These are phyloP conservation scores for Elsinoe arachidis DNA, from an alignment of 2,329 filamentous ascomycete genomes.

Conservation along the genomic window DNA sequence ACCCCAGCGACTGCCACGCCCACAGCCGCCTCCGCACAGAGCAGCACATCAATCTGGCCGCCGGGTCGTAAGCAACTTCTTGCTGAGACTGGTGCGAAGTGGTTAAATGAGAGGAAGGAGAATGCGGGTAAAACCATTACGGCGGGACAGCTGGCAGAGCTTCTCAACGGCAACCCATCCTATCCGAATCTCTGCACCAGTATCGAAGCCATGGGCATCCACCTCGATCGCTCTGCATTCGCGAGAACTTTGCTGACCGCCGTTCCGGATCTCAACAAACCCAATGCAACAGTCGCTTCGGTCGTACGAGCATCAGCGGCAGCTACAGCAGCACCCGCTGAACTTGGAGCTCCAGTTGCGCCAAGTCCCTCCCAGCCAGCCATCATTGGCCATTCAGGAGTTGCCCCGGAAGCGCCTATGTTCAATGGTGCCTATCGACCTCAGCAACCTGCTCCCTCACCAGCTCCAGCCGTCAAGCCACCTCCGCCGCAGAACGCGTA, in stretches of 20 bases:
- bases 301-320: background rate
- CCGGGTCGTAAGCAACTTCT: conserved; percentile 41
- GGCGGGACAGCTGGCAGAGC: conserved; percentile 33
- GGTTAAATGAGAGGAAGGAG: conserved; percentile 34
- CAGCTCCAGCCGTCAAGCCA: background rate
- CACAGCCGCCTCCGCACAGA: background rate
- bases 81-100: conserved; percentile 42
- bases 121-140: conserved; percentile 35
- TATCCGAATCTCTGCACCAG: conserved; percentile 48
- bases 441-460: background rate
- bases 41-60: conserved; percentile 35
- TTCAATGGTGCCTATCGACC: conserved; percentile 2
- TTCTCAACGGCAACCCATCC: conserved; percentile 46
- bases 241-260: conserved; percentile 43
- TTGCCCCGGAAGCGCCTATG: background rate
- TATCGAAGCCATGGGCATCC: conserved; percentile 42
- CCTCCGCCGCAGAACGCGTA: conserved; percentile 1
- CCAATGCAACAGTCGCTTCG: background rate
- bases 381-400: background rate
- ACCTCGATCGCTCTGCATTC: conserved; percentile 44
- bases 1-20: background rate
- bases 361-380: background rate
- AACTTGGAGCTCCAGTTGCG: conserved; percentile 16
- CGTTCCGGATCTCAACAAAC: conserved; percentile 34
- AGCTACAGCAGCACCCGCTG: background rate